Evolutionary conservation across 352 stramenopile species (phyloP).

Genomic region (Globisporangium recalcitrans): DNA sequence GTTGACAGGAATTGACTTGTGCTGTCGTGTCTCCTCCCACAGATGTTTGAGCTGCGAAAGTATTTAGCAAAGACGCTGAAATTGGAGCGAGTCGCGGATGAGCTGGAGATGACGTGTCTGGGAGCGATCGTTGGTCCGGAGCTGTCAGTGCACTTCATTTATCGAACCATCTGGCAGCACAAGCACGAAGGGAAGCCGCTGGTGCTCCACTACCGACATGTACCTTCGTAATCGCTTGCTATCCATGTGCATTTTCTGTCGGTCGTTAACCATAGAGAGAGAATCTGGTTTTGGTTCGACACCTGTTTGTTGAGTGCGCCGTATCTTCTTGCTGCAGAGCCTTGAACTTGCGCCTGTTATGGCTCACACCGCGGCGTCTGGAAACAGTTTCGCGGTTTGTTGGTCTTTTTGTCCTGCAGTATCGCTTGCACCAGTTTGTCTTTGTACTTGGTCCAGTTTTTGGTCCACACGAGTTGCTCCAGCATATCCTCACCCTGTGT

Average conservation of each 20-base stretch:
- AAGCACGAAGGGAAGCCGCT: constrained; percentile 40
- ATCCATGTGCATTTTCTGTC: background rate
- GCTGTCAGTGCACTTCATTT: constrained; percentile 60
- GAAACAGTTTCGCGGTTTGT: constrained; percentile 11
- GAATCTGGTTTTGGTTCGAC: background rate
- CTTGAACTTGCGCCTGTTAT: background rate
- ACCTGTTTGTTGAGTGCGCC: background rate
- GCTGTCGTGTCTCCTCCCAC: background rate
- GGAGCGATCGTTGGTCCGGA: constrained; percentile 52
- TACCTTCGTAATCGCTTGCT: constrained; percentile 12
- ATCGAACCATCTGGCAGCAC: constrained; percentile 60
- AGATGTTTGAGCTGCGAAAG: constrained; percentile 65
- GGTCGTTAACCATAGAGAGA: constrained; percentile 7
- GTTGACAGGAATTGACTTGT: constrained; percentile 1
- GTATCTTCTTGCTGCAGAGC: background rate
- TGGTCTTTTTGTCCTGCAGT: constrained; percentile 13
- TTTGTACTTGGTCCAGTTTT: constrained; percentile 17
- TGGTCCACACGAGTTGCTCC: constrained; percentile 10
- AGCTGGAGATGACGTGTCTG: constrained; percentile 58
- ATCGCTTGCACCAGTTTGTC: constrained; percentile 7
- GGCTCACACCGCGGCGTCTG: background rate
- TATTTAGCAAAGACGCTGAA: constrained; percentile 31
- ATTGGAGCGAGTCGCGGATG: constrained; percentile 19
- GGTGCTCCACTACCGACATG: constrained; percentile 44
- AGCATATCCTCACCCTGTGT: constrained; percentile 14